Conservation (phyloP, 1,284 basidiomycete species). For the Spongispora temasekensis region DNA sequence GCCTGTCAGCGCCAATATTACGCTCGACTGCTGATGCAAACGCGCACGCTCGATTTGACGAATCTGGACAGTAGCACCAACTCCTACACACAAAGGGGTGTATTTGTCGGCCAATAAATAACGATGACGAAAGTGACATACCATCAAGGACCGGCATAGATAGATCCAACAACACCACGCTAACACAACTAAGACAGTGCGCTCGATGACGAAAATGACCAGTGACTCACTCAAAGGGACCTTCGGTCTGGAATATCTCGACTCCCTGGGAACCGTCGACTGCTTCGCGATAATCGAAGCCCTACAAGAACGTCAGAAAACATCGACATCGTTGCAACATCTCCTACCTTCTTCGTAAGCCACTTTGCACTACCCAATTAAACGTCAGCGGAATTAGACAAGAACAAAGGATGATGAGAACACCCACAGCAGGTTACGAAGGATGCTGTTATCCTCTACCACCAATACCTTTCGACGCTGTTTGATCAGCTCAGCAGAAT, state of each 20-base stretch:
- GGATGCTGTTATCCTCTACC: conserved; percentile 82
- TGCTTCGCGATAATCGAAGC: conserved; percentile 78
- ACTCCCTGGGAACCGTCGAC: conserved; percentile 86
- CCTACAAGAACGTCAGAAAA: conserved; percentile 42
- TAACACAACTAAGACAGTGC: conserved; percentile 34
- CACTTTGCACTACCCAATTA: conserved; percentile 66
- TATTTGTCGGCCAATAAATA: neutral
- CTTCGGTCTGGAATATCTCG: conserved; percentile 66
- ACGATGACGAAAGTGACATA: conserved; percentile 20
- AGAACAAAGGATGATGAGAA: conserved; percentile 5
- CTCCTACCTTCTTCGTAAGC: conserved; percentile 66
- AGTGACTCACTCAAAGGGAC: conserved; percentile 80
- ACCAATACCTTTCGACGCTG: conserved; percentile 65
- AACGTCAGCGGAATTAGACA: conserved; percentile 9
- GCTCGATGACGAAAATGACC: conserved; percentile 1
- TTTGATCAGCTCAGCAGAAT: conserved; percentile 42
- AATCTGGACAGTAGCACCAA: conserved; percentile 84
- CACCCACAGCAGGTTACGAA: conserved; percentile 69
- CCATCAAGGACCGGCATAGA: conserved; percentile 94
- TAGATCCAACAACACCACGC: conserved; percentile 85
- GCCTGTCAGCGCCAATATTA: conserved; percentile 90
- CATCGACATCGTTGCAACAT: neutral
- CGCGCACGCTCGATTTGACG: conserved; percentile 73
- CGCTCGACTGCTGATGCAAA: conserved; percentile 41
- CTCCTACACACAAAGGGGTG: conserved; percentile 49